phyloP scores from a whole-genome alignment of 164 flowering plant species.

The Tetracentron sinense region DNA sequence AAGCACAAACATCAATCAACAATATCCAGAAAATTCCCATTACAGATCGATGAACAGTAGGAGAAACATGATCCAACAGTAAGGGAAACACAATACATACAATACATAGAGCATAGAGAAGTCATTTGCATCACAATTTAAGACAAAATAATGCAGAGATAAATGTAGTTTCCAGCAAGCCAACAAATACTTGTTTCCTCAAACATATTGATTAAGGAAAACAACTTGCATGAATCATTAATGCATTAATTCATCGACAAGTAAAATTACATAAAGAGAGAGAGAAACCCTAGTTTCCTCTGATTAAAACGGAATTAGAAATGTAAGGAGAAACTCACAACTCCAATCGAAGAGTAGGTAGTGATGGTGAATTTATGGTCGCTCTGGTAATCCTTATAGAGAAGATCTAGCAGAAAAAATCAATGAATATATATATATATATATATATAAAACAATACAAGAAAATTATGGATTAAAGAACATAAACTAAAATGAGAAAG shows the following conservation, averaged over 20 bases:
- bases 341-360: slow-evolving; percentile 67
- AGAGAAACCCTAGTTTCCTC: slow-evolving; percentile 6
- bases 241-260: no score
- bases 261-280: background rate
- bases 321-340: slow-evolving; percentile 41
- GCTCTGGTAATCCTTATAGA: slow-evolving; percentile 78
- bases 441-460: background rate
- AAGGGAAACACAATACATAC: no score
- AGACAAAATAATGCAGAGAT: no score
- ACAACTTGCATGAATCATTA: background rate
- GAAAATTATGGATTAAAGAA: background rate
- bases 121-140: no score
- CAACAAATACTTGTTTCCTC: no score
- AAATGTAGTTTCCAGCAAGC: no score
- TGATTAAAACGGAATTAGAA: background rate
- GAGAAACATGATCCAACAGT: no score
- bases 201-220: no score
- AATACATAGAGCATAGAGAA: no score
- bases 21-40: no score
- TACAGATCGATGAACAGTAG: no score
- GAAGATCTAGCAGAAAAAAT: slow-evolving; percentile 55
- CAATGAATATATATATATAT: background rate
- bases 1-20: no score
- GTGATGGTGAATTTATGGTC: slow-evolving; percentile 89
- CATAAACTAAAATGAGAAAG: background rate